Percentiles rank a stretch among this genome's conserved stretches.
These are phyloP conservation scores for Fremontodendron californicum DNA, from an alignment of 345 rosid genomes.

Conservation along the genomic window DNA sequence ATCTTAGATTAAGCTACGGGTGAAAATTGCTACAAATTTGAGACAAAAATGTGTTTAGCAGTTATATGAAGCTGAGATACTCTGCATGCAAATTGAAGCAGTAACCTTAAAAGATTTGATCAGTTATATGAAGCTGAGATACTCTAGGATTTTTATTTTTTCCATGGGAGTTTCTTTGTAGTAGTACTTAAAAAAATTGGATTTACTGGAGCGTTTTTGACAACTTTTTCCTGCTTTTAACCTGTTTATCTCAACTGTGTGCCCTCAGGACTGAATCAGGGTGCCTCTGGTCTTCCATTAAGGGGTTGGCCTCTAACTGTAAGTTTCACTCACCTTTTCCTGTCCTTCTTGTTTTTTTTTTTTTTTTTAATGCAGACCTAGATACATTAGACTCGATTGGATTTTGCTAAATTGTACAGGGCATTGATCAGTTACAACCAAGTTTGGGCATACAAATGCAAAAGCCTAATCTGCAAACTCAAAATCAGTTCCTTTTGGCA, in stretches of 20 bases:
- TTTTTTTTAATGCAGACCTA: neutral
- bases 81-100: neutral
- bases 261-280: constrained; percentile 45
- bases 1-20: neutral
- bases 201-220: neutral
- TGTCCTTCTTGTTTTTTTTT: neutral
- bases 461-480: constrained; percentile 44
- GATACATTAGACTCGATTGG: neutral
- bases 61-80: neutral
- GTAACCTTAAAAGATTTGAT: too few relatives aligned
- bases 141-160: neutral
- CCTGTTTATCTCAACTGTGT: constrained; percentile 1
- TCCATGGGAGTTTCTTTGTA: neutral
- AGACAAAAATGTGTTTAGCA: neutral
- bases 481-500: constrained; percentile 48
- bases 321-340: constrained; percentile 25
- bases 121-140: neutral
- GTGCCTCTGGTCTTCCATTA: constrained; percentile 53
- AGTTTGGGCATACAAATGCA: constrained; percentile 48
- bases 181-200: neutral
- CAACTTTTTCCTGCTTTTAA: neutral
- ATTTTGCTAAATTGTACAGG: constrained; percentile 30
- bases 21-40: neutral
- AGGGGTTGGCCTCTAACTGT: constrained; percentile 73
- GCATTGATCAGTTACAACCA: constrained; percentile 49